Evolutionary conservation across 2,329 filamentous ascomycete species (phyloP), one percentile per base, ranked within the genome.

Genomic region (Fusarium humuli): DNA sequence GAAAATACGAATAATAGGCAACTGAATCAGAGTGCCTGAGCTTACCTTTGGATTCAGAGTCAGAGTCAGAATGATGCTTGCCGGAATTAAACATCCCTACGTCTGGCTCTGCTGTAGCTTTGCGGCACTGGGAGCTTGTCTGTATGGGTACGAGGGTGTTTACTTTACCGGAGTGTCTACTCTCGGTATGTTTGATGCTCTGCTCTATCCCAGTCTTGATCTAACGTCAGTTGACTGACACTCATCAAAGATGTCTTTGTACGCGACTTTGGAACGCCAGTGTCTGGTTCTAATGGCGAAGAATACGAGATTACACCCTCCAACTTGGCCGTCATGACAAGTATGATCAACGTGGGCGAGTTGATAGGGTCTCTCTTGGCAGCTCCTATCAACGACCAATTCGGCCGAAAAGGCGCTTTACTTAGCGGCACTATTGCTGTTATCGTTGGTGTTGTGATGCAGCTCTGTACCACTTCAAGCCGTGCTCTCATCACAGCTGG

Each of bases 321-420:
- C 10, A 66, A 58, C 7, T 40, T 75, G 37, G 66, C 73, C 16
- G 40, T 74, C 70, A 81, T 78, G 77, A 79, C 78, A 16, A 80
- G 79, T 58, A 77, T 80, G 72, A 81, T 82, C 69, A 79, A 82
- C 57, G 74, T 82, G 23, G 80, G 79, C 50, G 80, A 82, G 56
- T 69, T 82, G 25, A 67, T 78, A 20, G 80, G 79, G 16, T 80
- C 80, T 7, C 61, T 82, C 6, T 27, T 65, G 3, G 76, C 80
- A 7, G 79, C 80, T 5, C 80, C 79, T 9, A 57, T 82, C n/a
- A 81, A 81, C 65, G 79, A 81, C 32, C 41, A 55, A 0, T 58
- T 77, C 47, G 79, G 79, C 47, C 75, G 79, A 40, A 81, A 80
- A 49, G 64, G 65, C 12, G 74, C 77, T 48, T 78, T 80, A 34